Conservation (phyloP, 2,329 filamentous ascomycete genomes). For the Piedraia hortae region DNA sequence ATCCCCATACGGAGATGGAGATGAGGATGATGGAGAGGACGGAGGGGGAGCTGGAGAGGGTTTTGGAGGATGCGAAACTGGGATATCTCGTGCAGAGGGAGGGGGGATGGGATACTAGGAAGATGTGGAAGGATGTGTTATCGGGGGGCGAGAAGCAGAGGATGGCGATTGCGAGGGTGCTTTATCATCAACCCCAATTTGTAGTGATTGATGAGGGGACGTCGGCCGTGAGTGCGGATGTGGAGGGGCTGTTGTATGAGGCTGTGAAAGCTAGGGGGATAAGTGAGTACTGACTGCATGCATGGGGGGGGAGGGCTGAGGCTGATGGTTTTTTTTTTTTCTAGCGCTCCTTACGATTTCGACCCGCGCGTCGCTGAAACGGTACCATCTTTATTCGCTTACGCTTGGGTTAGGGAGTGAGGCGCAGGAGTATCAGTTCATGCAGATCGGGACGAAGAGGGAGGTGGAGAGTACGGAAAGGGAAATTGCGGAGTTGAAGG, state of each 20-base stretch:
- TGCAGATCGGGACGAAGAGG: constrained; percentile 73
- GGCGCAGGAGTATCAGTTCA: constrained; percentile 74
- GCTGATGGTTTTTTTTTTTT: not conserved
- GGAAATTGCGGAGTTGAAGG: constrained; percentile 61
- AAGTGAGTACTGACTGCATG: constrained; percentile 29
- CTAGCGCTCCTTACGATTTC: constrained; percentile 78
- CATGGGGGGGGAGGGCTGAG: not conserved
- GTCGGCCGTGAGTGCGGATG: constrained; percentile 75
- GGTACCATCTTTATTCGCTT: constrained; percentile 82
- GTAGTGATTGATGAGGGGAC: constrained; percentile 92
- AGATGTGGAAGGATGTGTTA: constrained; percentile 97
- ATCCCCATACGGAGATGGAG: constrained; percentile 79
- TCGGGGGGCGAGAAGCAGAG: constrained; percentile 92
- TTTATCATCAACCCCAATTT: constrained; percentile 88
- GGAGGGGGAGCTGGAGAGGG: constrained; percentile 48
- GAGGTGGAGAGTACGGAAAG: constrained; percentile 87
- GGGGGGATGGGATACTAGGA: constrained; percentile 85
- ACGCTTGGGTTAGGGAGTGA: constrained; percentile 54
- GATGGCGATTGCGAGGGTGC: constrained; percentile 63
- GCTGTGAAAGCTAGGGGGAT: constrained; percentile 79
- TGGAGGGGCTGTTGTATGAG: constrained; percentile 83
- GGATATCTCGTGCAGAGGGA: constrained; percentile 79
- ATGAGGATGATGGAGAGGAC: constrained; percentile 60
- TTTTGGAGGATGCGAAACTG: constrained; percentile 59
- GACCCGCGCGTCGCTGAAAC: constrained; percentile 77